Evolutionary conservation across 2,329 filamentous ascomycete species (phyloP), one percentile per base, ranked within the genome.

Genomic region (Mariannaea elegans): DNA sequence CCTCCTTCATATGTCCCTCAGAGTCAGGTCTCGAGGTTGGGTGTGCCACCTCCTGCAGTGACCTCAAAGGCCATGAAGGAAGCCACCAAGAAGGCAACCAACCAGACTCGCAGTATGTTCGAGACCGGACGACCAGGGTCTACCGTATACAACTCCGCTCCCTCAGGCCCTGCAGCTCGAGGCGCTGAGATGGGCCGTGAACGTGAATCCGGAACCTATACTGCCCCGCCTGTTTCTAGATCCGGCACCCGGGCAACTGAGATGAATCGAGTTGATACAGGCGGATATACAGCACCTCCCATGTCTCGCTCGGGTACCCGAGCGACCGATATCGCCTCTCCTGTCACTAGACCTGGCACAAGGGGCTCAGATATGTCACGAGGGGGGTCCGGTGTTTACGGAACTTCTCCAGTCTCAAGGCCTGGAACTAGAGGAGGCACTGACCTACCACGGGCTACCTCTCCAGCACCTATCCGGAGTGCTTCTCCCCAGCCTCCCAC

Each of bases 1-100:
- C 94, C 94, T 2, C 94, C 94, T 4, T 92, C 91, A 0, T 98
- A 97, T 71, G 91, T 94, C 60, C 86, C 87, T 45, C 72, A 72
- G 45, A 69, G 64, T 2, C 86, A 89, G 48, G 84, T 93, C 44
- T 92, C 91, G 72, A 86, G 92, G 59, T 84, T 98, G 4, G 95
- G 93, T 53, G 91, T 94, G 12, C 96, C 95, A 2, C 90, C 94
- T 59, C 93, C 94, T 2, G 95, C 95, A 2, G 93, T 96, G 61
- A 99, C 96, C 0, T 91, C 93, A 4, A 92, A 90, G 64, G 92
- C 95, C 46, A 99, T 99, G 96, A 92, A 97, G 72, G 92, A 97
- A 75, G 92, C 94, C 4, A 95, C 93, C 0, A 90, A 96, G 69
- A 93, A 93, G 76, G 97, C 94, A 71, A 87, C 91, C 19, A 87